Base-by-base conservation (phyloP, 805 yeast genomes). In the Maudiozyma turicensis region DNA sequence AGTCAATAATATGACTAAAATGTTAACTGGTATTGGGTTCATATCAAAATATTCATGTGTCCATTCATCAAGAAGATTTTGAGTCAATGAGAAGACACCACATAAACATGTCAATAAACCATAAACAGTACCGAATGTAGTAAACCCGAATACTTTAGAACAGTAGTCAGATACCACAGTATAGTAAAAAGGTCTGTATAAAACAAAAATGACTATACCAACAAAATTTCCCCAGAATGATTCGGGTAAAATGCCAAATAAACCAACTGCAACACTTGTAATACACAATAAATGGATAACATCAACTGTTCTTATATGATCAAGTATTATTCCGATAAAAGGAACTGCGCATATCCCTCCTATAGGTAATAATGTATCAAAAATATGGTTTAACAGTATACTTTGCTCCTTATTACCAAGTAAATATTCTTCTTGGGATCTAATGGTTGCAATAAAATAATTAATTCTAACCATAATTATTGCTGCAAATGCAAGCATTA, bases 101-200 rank as follows among this genome's bases (percentile, higher is more conserved):
- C 95, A 80, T 51, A 85, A 71, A 50, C 89, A 82, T 59, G 89
- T 87, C 58, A 89, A 74, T 15, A 90, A 68, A 0, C 98, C 98
- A 61, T 91, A 91, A 6, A 91, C 82, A 1, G 89, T 85, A 37
- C 97, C 97, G 67, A 91, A 90, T 1, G 95, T 88, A 48, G 80
- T 82, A 66, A 85, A 89, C 0, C 98, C 98, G 69, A 91, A 90
- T 33, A 90, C 91, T 63, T 90, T 90, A 31, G 95, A 95, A 59
- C 89, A 78, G 64, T 82, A 88, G 66, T 91, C 97, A 1, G 95
- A 85, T 6, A 89, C 87, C 1, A 95, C 86, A 1, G 98, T 90
- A 67, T 90, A 91, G 61, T 86, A 89, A 61, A 90, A 86, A 9
- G 98, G 96, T 64, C 98, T 76, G 67, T 86, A 89, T 1, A 86